A percentile compares a stretch with the other conserved stretches of the same genome.
Evolutionary conservation across 306 rosid genomes (phyloP).

Genomic region (Abrus pulchellus): DNA sequence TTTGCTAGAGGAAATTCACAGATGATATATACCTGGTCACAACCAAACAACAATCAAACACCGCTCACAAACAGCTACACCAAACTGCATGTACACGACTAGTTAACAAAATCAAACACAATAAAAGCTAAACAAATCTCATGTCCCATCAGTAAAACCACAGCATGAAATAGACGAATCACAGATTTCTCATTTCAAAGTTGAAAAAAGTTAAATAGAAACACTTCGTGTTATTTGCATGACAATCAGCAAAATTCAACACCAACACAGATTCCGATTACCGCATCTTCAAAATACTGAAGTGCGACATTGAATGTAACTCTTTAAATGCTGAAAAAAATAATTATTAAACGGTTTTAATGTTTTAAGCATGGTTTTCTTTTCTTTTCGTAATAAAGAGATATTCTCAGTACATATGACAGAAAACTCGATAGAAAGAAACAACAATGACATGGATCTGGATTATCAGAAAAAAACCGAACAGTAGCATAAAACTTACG

Average conservation of each 20-base stretch:
- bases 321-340: neutral
- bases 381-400: neutral
- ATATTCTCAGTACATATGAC: neutral
- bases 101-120: neutral
- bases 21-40: slow-evolving; percentile 48
- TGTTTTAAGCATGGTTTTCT: too few species aligned
- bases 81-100: slow-evolving; percentile 27
- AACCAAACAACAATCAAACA: slow-evolving; percentile 40
- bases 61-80: slow-evolving; percentile 38
- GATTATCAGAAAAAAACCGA: neutral
- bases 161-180: slow-evolving; percentile 9
- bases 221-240: neutral
- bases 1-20: slow-evolving; percentile 24
- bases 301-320: neutral
- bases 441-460: slow-evolving; percentile 51
- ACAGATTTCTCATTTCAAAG: slow-evolving; percentile 24
- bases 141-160: neutral
- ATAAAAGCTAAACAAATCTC: slow-evolving; percentile 19
- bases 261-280: neutral
- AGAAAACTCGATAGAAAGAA: neutral
- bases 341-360: neutral
- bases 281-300: neutral
- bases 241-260: slow-evolving; percentile 36
- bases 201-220: neutral
- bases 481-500: slow-evolving; percentile 1